phyloP scores from a whole-genome alignment of 1,284 basidiomycete genomes.

The Trametes polyzona region DNA sequence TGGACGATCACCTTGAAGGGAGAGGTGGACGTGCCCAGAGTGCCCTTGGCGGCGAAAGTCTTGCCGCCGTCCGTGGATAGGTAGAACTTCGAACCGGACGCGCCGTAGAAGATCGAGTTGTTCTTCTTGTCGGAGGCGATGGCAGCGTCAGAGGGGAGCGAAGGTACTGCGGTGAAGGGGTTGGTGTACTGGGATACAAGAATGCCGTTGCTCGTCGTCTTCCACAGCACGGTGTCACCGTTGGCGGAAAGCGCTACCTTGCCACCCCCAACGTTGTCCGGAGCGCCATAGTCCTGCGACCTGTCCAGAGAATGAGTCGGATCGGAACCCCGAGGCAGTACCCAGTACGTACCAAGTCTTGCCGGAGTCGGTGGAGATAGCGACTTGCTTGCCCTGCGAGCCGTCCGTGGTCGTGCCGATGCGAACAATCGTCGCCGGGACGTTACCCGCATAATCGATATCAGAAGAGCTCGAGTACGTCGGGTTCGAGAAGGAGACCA shows the following conservation, averaged over 20 bases:
- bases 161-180: constrained; percentile 51
- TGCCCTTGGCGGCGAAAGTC: constrained; percentile 49
- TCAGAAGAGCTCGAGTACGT: constrained; percentile 55
- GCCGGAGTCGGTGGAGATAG: constrained; percentile 57
- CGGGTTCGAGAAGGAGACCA: constrained; percentile 49
- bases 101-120: constrained; percentile 61
- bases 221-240: constrained; percentile 62
- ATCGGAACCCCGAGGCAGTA: background rate
- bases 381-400: constrained; percentile 55
- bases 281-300: constrained; percentile 55
- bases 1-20: constrained; percentile 58
- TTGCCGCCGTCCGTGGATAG: constrained; percentile 57
- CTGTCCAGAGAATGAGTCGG: constrained; percentile 22
- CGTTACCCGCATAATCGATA: constrained; percentile 62
- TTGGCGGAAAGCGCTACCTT: constrained; percentile 63
- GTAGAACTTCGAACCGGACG: constrained; percentile 58
- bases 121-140: constrained; percentile 67
- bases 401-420: constrained; percentile 42
- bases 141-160: constrained; percentile 52
- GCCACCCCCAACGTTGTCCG: constrained; percentile 53
- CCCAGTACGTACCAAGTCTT: constrained; percentile 46
- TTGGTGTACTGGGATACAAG: constrained; percentile 55
- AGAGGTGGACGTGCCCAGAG: constrained; percentile 52
- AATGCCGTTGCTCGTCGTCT: constrained; percentile 51
- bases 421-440: constrained; percentile 56